Evolutionary conservation across 192 early-diverging fungal species (phyloP), one percentile per base, ranked within the genome.

Genomic region (Chytriomyces sp.): DNA sequence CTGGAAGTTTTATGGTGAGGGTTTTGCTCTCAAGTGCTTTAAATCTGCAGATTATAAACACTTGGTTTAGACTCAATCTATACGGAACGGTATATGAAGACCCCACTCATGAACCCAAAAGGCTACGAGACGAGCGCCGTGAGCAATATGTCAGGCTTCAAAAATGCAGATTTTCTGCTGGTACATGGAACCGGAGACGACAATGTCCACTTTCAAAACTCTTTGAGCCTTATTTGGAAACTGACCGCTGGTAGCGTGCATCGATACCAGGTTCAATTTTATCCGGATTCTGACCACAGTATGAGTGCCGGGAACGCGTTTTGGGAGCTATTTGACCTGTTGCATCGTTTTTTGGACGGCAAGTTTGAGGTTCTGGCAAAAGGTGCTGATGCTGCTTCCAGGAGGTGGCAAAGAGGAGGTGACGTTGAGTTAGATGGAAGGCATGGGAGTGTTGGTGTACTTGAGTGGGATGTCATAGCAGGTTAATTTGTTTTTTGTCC

Each of bases 1-100:
- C 76, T 99, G 95, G 95, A 81, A 82, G 60, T 87, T 86, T 39
- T 90, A 81, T 54, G 85, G 79, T 81, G 25, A 31, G 19, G 22
- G 57, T 8, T 12, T 44, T 39, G 25, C n/a, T 22, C 28, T 30
- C 56, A 2, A 32, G 14, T 58, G 28, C 31, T 1, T 49, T 22
- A 49, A 49, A 49, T n/a, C 14, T 49, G 44, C 34, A 54, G 55
- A 5, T 34, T 41, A 14, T 60, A 10, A 28, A 28, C 37, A 2
- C 32, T 52, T 31, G n/a, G n/a, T 10, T 17, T 33, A 78, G 93
- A 99, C 78, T 90, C 93, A 2, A 83, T 98, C 31, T 99, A 99
- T 77, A 99, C 96, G 1, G 96, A 99, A 77, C 85, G 96, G 59
- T 99, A 94, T 80, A 96, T 99, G 96, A 88, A 91, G 76, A 93